Conservation (phyloP, 2,329 filamentous ascomycete genomes). For the Colletotrichum abscissum region DNA sequence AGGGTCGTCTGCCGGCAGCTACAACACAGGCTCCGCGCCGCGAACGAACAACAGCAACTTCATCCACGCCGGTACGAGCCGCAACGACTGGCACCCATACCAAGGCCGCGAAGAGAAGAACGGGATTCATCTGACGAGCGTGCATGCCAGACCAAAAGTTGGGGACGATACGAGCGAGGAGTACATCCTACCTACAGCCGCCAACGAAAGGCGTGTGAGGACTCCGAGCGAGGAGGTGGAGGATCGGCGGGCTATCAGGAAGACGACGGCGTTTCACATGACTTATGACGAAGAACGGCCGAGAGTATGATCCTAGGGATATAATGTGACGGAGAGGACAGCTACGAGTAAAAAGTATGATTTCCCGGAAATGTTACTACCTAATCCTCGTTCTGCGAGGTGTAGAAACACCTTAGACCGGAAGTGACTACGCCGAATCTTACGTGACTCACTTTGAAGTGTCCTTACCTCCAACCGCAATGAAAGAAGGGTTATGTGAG, state of each 20-base stretch:
- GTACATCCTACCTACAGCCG: constrained; percentile 44
- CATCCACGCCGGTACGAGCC: constrained; percentile 37
- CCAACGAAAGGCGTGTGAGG: constrained; percentile 13
- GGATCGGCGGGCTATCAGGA: constrained; percentile 44
- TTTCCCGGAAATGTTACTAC: no score
- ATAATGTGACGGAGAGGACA: not conserved
- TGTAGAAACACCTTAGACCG: no score
- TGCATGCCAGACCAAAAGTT: constrained; percentile 36
- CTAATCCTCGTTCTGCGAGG: no score
- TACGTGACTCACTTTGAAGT: no score
- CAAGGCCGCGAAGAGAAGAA: constrained; percentile 44
- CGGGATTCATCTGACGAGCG: constrained; percentile 41
- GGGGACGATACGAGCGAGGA: constrained; percentile 48
- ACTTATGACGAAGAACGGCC: constrained; percentile 43
- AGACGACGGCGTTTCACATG: constrained; percentile 49
- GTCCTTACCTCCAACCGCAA: not conserved
- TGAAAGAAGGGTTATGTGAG: no score
- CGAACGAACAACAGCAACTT: constrained; percentile 21
- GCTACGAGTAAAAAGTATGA: not conserved
- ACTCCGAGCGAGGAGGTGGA: constrained; percentile 29
- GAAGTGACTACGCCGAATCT: no score
- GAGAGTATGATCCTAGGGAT: not conserved
- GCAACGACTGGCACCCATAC: constrained; percentile 47
- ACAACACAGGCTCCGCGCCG: constrained; percentile 22
- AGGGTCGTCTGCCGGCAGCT: constrained; percentile 20